Evolutionary conservation across 2,329 filamentous ascomycete genomes (phyloP).

Genomic region (Xylaria sp.): DNA sequence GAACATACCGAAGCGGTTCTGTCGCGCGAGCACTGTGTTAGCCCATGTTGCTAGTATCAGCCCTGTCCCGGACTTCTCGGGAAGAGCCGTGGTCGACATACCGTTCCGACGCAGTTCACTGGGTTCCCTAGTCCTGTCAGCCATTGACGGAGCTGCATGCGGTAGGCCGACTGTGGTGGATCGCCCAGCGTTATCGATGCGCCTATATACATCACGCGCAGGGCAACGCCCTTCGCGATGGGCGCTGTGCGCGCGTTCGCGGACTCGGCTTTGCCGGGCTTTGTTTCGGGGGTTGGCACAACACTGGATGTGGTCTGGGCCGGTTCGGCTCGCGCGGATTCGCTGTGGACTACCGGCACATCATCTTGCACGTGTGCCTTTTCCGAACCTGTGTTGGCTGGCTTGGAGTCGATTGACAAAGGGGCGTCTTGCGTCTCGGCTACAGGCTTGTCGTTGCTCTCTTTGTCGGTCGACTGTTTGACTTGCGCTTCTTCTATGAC

Average conservation of each 20-base stretch:
- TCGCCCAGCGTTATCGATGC: conserved; percentile 31
- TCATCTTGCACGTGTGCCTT: background rate
- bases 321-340: background rate
- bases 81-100: conserved; percentile 12
- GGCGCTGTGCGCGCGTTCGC: conserved; percentile 1
- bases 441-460: background rate
- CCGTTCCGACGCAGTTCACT: conserved; percentile 32
- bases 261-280: background rate
- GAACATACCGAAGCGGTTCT: conserved; percentile 34
- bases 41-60: background rate
- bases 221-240: conserved; percentile 27
- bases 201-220: conserved; percentile 34
- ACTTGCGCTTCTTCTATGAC: conserved; percentile 18
- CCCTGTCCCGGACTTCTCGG: no score
- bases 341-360: background rate
- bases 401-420: background rate
- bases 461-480: background rate
- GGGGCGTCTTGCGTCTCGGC: background rate
- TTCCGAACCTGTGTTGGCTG: background rate
- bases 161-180: conserved; percentile 28
- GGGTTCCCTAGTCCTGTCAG: conserved; percentile 29
- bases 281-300: background rate
- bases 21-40: background rate
- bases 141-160: conserved; percentile 31
- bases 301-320: background rate